These are phyloP conservation scores for Huntiella savannae DNA, from an alignment of 2,329 filamentous ascomycete species.

Conservation along the genomic window DNA sequence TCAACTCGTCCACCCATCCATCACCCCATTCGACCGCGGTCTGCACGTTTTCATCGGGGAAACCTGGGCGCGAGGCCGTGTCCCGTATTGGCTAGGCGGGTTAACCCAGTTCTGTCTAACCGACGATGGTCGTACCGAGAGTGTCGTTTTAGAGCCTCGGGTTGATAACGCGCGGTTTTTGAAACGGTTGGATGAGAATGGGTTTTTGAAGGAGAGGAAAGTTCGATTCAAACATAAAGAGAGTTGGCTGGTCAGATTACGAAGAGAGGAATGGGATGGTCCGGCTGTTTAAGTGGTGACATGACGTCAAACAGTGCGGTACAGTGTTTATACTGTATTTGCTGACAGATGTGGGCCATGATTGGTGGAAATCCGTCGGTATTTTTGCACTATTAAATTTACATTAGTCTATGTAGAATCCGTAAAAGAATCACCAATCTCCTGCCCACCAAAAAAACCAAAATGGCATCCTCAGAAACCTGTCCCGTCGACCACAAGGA, in stretches of 20 bases:
- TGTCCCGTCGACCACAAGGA: constrained; percentile 7
- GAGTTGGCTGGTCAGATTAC: constrained; percentile 64
- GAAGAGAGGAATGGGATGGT: constrained; percentile 60
- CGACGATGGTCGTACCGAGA: constrained; percentile 62
- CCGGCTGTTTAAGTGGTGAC: constrained; percentile 31
- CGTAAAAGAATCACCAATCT: too few relatives aligned
- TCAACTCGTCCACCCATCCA: constrained; percentile 39
- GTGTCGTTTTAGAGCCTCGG: constrained; percentile 70
- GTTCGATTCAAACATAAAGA: constrained; percentile 85
- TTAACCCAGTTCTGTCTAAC: constrained; percentile 74
- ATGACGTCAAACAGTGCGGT: neutral
- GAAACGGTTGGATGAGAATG: constrained; percentile 48
- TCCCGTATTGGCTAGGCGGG: constrained; percentile 65
- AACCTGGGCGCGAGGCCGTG: constrained; percentile 71
- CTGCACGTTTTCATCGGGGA: constrained; percentile 81
- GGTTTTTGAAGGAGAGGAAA: constrained; percentile 76
- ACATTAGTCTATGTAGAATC: too few relatives aligned
- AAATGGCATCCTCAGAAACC: constrained; percentile 7
- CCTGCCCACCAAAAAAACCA: neutral
- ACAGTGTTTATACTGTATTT: too few relatives aligned
- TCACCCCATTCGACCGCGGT: constrained; percentile 69
- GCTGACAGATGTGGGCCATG: too few relatives aligned
- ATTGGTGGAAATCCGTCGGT: too few relatives aligned
- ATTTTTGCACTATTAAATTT: too few relatives aligned
- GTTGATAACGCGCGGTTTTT: constrained; percentile 53